phyloP scores from a whole-genome alignment of 352 stramenopile species.

The Pilasporangium apinafurcum region DNA sequence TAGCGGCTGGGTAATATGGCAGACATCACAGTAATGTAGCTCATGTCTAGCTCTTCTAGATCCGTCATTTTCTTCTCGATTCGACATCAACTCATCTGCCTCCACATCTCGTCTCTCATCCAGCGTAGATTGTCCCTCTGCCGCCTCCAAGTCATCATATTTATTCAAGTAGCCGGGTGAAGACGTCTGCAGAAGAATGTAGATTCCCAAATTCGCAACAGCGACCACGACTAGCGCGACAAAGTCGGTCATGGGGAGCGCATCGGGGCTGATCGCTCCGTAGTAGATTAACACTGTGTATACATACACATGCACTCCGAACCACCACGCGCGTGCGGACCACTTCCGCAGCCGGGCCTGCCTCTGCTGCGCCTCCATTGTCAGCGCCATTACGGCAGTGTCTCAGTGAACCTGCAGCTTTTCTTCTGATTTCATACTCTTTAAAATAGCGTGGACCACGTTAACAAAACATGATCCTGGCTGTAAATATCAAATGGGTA shows the following conservation, averaged over 20 bases:
- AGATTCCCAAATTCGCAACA: constrained; percentile 30
- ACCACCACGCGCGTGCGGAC: constrained; percentile 65
- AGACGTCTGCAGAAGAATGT: constrained; percentile 53
- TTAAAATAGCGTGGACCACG: no score
- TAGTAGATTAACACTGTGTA: constrained; percentile 40
- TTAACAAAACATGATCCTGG: no score
- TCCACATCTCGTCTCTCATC: constrained; percentile 5
- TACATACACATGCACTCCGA: constrained; percentile 52
- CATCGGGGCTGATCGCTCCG: constrained; percentile 18
- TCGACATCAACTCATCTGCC: constrained; percentile 19
- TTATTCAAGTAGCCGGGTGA: constrained; percentile 41
- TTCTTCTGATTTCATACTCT: no score
- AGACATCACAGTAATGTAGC: constrained; percentile 52
- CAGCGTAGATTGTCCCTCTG: neutral
- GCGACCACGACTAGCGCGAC: constrained; percentile 27
- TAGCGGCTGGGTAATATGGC: constrained; percentile 53
- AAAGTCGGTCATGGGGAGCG: constrained; percentile 31
- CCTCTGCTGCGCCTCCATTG: constrained; percentile 25
- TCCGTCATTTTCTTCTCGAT: neutral
- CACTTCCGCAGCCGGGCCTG: no score
- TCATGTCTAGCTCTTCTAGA: neutral
- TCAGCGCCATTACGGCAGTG: constrained; percentile 1
- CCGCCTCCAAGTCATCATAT: constrained; percentile 12
- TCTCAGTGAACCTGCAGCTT: no score
- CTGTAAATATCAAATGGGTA: no score